Base-by-base conservation (phyloP, 768 basidiomycete species). In the Trametopsis cervina region DNA sequence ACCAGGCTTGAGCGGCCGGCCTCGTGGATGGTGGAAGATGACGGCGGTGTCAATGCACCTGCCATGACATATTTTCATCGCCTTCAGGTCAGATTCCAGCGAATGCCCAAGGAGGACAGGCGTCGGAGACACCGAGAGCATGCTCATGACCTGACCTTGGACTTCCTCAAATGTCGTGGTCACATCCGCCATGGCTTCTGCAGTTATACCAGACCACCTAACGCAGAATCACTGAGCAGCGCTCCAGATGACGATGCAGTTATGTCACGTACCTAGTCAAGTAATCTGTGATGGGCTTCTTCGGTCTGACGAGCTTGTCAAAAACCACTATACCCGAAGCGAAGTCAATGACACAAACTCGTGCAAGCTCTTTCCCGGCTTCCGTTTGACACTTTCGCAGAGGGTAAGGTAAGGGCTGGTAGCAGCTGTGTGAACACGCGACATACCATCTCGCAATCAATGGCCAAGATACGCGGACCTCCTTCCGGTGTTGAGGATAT, bases 391-490 rank as follows among this genome's bases (percentile, higher is more conserved):
- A 95, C 93, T 96, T 54, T 1, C 2, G 27, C 25, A 26, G 18
- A 38, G 0, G 36, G 23, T 46, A 35, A 35, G 39, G 10, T 40
- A 0, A 48, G 29, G 49, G 21, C 4, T 10, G 44, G n/a, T n/a
- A n/a, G n/a, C n/a, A n/a, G n/a, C n/a, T n/a, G n/a, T n/a, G n/a
- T n/a, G n/a, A n/a, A 39, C 9, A 24, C n/a, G 5, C 18, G 9
- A 59, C 78, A 45, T 51, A 90, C 94, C 95, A 97, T 97, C 64
- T 97, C 95, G 64, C 95, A 98, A 72, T 99, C 95, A 40, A 99
- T 77, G 0, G 90, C 89, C 47, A 88, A 83, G 21, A 95, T 76
- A 50, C 69, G 72, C 3, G 59, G 24, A 59, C 65, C 17, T 66
- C 58, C 37, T 42, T 61, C 44, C 47, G 66, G 54, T 26, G 69